Conservation (phyloP, 495 filamentous ascomycete genomes). For the Tuber melanosporum region DNA sequence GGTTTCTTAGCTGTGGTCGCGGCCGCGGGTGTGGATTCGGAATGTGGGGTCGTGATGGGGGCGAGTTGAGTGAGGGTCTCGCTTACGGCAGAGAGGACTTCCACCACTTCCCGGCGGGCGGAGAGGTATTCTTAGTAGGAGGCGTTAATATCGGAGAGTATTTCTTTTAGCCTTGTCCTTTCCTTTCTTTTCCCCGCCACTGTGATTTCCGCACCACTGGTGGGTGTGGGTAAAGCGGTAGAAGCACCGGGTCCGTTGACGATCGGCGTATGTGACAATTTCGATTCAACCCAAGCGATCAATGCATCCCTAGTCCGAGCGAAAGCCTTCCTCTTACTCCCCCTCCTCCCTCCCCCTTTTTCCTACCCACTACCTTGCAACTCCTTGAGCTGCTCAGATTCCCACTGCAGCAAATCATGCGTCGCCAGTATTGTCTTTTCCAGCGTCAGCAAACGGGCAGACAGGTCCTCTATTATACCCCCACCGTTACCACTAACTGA, state of each 20-base stretch:
- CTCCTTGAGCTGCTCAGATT: slow-evolving; percentile 23
- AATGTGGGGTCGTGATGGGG: not conserved
- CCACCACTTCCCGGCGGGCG: slow-evolving; percentile 27
- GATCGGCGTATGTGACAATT: slow-evolving; percentile 20
- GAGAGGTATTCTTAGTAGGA: slow-evolving; percentile 30
- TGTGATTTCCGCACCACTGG: slow-evolving; percentile 8
- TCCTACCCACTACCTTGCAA: slow-evolving; percentile 8
- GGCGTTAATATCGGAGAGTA: slow-evolving; percentile 16
- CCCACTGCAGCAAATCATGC: slow-evolving; percentile 18
- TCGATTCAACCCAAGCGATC: slow-evolving; percentile 26
- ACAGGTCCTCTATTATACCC: slow-evolving; percentile 20
- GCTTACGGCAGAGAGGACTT: slow-evolving; percentile 18
- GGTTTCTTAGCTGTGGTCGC: too few relatives aligned
- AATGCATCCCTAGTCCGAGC: slow-evolving; percentile 24
- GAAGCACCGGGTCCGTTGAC: not conserved
- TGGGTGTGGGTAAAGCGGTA: not conserved
- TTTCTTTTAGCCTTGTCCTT: slow-evolving; percentile 6
- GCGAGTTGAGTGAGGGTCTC: slow-evolving; percentile 13
- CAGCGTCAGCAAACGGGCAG: slow-evolving; percentile 15
- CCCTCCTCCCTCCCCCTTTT: slow-evolving; percentile 6
- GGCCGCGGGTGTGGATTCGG: too few relatives aligned
- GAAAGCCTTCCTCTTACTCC: slow-evolving; percentile 29
- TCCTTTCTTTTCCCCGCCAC: not conserved
- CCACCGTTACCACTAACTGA: not conserved
- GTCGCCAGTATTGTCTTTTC: slow-evolving; percentile 32